Base-by-base conservation (phyloP, 2,329 filamentous ascomycete species). In the Camillea tinctor region DNA sequence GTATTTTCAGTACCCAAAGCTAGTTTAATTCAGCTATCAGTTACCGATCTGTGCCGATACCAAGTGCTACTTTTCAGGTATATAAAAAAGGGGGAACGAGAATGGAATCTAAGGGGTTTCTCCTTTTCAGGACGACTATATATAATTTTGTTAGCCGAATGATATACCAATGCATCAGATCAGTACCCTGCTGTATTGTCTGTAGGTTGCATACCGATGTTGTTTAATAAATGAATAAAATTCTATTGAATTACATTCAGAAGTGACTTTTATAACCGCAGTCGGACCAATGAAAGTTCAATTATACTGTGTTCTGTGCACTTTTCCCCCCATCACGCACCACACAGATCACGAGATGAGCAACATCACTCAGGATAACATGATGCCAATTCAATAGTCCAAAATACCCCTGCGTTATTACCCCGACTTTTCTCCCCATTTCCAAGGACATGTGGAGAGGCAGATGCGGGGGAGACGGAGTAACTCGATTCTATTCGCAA, bases 401-500 rank as follows among this genome's bases (percentile, higher is more conserved):
- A 44, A n/a, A n/a, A 44, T 6, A n/a, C 19, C 49, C 49, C 22
- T 50, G 49, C 49, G 22, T 19, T 6, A 23, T 50, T 23, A 50
- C 19, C 49, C 49, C 19, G 22, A 23, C 21, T 23, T 23, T 50
- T 23, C 13, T 50, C 49, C 21, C 49, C 17, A 15, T 22, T 23
- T 50, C 49, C 19, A 21, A 50, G 21, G 17, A 19, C 49, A 11
- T 50, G 49, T 21, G 19, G 19, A 50, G 49, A 50, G 49, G 19
- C 49, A 50, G 21, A n/a, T 60, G 60, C 54, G 64, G 59, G 56
- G 60, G 52, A 61, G 22, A 55, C 49, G 55, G 58, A 55, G 57
- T 49, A 53, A 48, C 48, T 19, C 48, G 40, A 48, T 56, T 59
- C 59, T 11, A n/a, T 40, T 64, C 64, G 62, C 59, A 40, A 36